Base-by-base conservation (phyloP, 345 rosid genomes). In the Aquilaria sinensis region DNA sequence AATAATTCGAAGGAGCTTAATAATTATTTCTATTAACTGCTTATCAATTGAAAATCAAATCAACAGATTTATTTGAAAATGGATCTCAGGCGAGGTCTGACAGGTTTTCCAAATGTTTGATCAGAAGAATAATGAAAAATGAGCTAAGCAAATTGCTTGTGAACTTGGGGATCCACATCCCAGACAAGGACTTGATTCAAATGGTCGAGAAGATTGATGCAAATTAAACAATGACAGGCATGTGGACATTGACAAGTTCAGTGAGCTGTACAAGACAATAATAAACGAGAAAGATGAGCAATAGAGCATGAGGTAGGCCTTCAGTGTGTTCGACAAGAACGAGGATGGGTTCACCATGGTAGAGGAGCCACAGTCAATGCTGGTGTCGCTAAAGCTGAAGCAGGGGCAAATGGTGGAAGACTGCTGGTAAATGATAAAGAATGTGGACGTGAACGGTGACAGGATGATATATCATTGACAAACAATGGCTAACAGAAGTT, bases 51-150 rank as follows among this genome's bases (percentile, higher is more conserved):
- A 47, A 12, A 47, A 47, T 47, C 50, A 7, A 47, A 1, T 47
- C 1, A 47, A 47, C 0, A 6, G 5, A 3, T 3, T 34, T 56
- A 8, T 14, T 9, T 31, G n/a, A 67, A 10, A 0, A 88, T 88
- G 91, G 96, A 90, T 16, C 62, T 78, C 83, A 6, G 78, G 81
- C 2, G 95, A 90, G 74, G 80, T 83, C 14, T 77, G 78, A 1
- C 74, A 96, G 56, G 85, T 94, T 48, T 90, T 94, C 61, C 89
- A 90, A 68, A 86, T 94, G 97, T 94, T 90, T 9, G 97, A 90
- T 61, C 80, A 63, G 64, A 88, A 94, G 74, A 74, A 86, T 94
- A 70, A 86, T 95, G 0, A 82, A 72, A 53, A 74, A 81, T 57
- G 93, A 90, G 72, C 82, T 86, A 0, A 80, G 80, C 12, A 91